Conservation (phyloP, 2,329 filamentous ascomycete species). For the Fusarium continuum region DNA sequence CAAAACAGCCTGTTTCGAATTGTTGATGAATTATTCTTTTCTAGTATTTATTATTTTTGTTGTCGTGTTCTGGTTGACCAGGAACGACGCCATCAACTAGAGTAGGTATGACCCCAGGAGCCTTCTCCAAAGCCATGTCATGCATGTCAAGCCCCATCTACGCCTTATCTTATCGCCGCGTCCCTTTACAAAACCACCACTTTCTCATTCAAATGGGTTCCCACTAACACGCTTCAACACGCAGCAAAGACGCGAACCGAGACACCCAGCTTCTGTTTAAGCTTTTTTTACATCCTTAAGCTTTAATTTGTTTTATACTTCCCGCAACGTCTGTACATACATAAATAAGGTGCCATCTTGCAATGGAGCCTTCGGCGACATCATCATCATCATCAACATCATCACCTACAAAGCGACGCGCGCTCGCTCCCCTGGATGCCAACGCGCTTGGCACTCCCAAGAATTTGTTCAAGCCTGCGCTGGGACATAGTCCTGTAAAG, state of each 20-base stretch:
- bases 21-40: neutral
- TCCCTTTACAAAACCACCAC: slow-evolving; percentile 32
- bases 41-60: slow-evolving; percentile 15
- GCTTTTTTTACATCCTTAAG: too few species aligned
- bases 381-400: slow-evolving; percentile 35
- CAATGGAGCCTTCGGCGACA: slow-evolving; percentile 37
- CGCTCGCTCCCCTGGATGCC: slow-evolving; percentile 57
- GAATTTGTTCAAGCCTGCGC: slow-evolving; percentile 32
- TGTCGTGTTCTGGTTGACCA: slow-evolving; percentile 25
- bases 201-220: slow-evolving; percentile 17
- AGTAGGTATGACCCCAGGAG: neutral
- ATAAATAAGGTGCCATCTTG: neutral
- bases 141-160: too few species aligned
- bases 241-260: neutral
- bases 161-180: slow-evolving; percentile 37
- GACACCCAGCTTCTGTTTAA: neutral
- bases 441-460: slow-evolving; percentile 53
- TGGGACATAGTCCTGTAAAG: slow-evolving; percentile 39
- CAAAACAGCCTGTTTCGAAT: neutral
- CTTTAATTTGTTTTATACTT: neutral
- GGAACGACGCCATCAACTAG: slow-evolving; percentile 9
- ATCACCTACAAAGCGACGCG: slow-evolving; percentile 59
- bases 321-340: neutral
- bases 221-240: slow-evolving; percentile 30
- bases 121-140: neutral